These are phyloP conservation scores for Tetrastigma voinierianum DNA, from an alignment of 164 flowering plant genomes.

Conservation along the genomic window DNA sequence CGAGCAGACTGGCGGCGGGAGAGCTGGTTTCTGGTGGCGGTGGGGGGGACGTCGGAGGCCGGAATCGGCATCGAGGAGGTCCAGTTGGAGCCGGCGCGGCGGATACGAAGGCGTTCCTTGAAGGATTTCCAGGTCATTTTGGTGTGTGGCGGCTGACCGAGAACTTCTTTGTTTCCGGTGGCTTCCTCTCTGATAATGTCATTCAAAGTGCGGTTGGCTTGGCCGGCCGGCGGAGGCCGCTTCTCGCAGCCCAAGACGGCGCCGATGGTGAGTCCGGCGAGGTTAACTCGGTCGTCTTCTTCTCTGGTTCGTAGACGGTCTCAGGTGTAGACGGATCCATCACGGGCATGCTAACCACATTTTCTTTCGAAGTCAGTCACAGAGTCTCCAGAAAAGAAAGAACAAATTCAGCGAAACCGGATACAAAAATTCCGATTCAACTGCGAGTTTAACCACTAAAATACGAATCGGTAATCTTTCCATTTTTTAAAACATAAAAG, in stretches of 20 bases:
- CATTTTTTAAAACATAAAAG: too few relatives aligned
- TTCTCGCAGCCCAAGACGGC: slow-evolving; percentile 29
- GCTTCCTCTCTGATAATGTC: slow-evolving; percentile 65
- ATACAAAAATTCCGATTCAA: too few relatives aligned
- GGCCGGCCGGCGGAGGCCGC: slow-evolving; percentile 5
- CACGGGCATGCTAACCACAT: not conserved
- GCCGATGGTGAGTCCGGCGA: slow-evolving; percentile 33
- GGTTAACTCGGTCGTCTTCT: slow-evolving; percentile 7
- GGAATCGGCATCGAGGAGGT: slow-evolving; percentile 30
- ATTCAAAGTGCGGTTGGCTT: slow-evolving; percentile 42
- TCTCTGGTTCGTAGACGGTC: slow-evolving; percentile 22
- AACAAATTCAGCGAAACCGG: not conserved
- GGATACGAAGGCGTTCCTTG: slow-evolving; percentile 51
- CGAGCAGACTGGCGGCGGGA: slow-evolving; percentile 4
- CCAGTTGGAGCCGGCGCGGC: slow-evolving; percentile 52
- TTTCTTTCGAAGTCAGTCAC: slow-evolving; percentile 1
- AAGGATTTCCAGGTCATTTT: slow-evolving; percentile 56
- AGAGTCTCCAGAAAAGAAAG: not conserved
- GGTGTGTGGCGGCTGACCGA: slow-evolving; percentile 5
- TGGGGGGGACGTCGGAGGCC: slow-evolving; percentile 21
- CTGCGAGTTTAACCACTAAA: too few relatives aligned
- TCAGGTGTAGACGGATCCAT: slow-evolving; percentile 4
- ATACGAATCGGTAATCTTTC: too few relatives aligned
- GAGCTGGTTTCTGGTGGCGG: not conserved
- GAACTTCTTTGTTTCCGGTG: slow-evolving; percentile 9